Conservation (phyloP, 1,284 basidiomycete genomes). For the Pyrrhoderma noxium region DNA sequence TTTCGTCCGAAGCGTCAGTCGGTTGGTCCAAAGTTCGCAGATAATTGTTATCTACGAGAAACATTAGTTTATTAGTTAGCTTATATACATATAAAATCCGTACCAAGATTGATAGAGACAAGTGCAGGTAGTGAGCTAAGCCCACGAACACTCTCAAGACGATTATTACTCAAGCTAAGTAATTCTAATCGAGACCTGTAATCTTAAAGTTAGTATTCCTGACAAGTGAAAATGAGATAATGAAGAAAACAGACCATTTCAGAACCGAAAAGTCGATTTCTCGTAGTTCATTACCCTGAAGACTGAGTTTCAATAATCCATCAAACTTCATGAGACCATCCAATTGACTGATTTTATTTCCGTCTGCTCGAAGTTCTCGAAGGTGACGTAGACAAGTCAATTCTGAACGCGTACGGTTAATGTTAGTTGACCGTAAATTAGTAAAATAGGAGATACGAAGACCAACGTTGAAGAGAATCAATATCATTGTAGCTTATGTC, state of each 20-base stretch:
- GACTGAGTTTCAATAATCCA: slow-evolving; percentile 75
- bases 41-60: slow-evolving; percentile 11
- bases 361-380: slow-evolving; percentile 83
- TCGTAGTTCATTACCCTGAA: slow-evolving; percentile 70
- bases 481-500: slow-evolving; percentile 91
- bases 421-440: no score
- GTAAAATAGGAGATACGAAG: not conserved
- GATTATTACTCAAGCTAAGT: slow-evolving; percentile 78
- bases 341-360: slow-evolving; percentile 72
- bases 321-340: slow-evolving; percentile 77
- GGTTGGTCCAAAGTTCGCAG: slow-evolving; percentile 7
- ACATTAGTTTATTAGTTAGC: not conserved
- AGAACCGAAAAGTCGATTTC: slow-evolving; percentile 55
- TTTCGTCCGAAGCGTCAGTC: not conserved
- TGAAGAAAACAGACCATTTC: slow-evolving; percentile 57
- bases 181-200: slow-evolving; percentile 73
- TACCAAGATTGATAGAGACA: slow-evolving; percentile 75
- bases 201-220: not conserved
- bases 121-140: slow-evolving; percentile 58
- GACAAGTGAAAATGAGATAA: not conserved
- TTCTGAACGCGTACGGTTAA: slow-evolving; percentile 38
- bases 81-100: slow-evolving; percentile 28
- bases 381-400: slow-evolving; percentile 80
- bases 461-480: slow-evolving; percentile 71
- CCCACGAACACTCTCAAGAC: slow-evolving; percentile 52